These are phyloP conservation scores for Metschnikowia drakensbergensis DNA, from an alignment of 805 yeast species.

Conservation along the genomic window DNA sequence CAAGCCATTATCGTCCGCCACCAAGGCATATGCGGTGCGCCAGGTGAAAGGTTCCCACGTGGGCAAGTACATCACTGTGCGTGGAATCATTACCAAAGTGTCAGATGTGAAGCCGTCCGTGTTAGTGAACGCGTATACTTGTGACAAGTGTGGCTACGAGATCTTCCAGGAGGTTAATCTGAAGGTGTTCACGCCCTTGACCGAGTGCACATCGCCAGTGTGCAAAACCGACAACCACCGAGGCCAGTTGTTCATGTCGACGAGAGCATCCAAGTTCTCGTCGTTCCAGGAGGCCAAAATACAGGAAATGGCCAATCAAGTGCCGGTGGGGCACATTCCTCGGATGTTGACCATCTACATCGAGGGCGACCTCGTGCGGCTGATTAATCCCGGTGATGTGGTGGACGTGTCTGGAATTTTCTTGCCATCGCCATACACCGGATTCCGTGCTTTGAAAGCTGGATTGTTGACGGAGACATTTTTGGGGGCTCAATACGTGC, in stretches of 20 bases:
- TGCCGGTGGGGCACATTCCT: conserved; percentile 97
- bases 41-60: conserved; percentile 79
- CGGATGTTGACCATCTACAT: conserved; percentile 80
- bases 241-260: conserved; percentile 87
- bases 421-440: conserved; percentile 93
- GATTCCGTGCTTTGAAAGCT: conserved; percentile 87
- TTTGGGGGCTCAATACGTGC: conserved; percentile 79
- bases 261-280: conserved; percentile 92
- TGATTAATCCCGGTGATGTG: conserved; percentile 88
- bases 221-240: conserved; percentile 76
- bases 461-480: conserved; percentile 93
- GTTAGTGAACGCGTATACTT: conserved; percentile 88
- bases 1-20: conserved; percentile 60
- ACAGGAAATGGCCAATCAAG: conserved; percentile 94
- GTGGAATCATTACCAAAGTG: conserved; percentile 94
- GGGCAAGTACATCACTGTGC: conserved; percentile 83
- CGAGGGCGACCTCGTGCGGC: conserved; percentile 87
- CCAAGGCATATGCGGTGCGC: conserved; percentile 78
- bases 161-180: conserved; percentile 91
- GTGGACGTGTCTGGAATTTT: conserved; percentile 92
- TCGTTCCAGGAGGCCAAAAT: conserved; percentile 94
- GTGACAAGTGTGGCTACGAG: conserved; percentile 96
- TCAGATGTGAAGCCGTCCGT: conserved; percentile 95
- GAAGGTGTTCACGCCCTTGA: conserved; percentile 79
- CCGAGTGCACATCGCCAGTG: conserved; percentile 78